Evolutionary conservation across 2,329 filamentous ascomycete genomes (phyloP), one percentile per base, ranked within the genome.

Genomic region (Pseudogymnoascus sp.): DNA sequence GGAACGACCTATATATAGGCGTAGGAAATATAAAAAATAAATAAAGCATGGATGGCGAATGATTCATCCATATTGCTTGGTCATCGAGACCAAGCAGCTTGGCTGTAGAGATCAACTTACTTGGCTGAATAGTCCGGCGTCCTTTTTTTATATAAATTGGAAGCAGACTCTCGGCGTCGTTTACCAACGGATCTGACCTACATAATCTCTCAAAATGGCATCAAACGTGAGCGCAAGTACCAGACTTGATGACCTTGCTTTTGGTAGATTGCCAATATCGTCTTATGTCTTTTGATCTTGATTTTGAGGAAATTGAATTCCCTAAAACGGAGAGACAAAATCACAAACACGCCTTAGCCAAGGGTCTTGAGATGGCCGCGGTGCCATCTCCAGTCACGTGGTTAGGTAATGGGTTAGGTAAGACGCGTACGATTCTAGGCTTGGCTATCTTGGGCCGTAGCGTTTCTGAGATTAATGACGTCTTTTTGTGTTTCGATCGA

Each of bases 351-450:
- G n/a, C 10, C 50, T 31, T 13, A 4, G 50, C 26, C 50, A 56
- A 56, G 50, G n/a, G 26, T 56, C 50, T 56, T 56, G 50, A 56
- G 50, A 56, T 56, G 26, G 50, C n/a, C n/a, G 15, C 1, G 50
- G n/a, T 33, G 50, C 5, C n/a, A 19, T 1, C 2, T 10, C 26
- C 9, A 21, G 50, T 56, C 50, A 56, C 50, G 50, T 56, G 50
- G 50, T 56, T 56, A 56, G 50, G 50, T 56, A 56, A 56, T 56
- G n/a, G n/a, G 50, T 56, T 56, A 56, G 50, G 50, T 56, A 56
- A 56, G 26, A 56, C 33, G 10, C 29, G 29, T 33, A 56, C 50
- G 50, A 56, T 56, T 56, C 9, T 33, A 56, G 50, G 50, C 50
- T 56, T 56, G 50, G 50, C 50, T 33, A 31, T 56, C 50, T 56